Base-by-base conservation (phyloP, 345 rosid species). In the Salix purpurea region DNA sequence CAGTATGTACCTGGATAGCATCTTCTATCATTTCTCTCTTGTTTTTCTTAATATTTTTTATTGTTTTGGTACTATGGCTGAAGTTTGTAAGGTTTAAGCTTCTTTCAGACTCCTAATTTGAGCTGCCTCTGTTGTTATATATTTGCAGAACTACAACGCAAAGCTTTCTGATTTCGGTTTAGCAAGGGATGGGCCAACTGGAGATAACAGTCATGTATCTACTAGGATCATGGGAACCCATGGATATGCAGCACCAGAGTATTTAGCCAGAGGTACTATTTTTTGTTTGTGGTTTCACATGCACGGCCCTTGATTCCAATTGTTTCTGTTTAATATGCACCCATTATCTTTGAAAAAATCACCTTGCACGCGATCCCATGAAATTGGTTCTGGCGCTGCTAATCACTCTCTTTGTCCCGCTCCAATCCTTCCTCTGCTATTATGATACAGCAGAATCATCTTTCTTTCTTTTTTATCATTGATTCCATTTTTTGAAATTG, bases 221-320 rank as follows among this genome's bases (percentile, higher is more conserved):
- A 93, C 99, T n/a, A 85, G 97, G 78, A 86, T 93, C 78, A 87
- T 96, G 92, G 99, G 99, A 81, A 93, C 98, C 39, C 77, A 90
- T 50, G 98, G 99, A 79, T 95, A 95, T 86, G 97, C 99, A 37
- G 99, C 99, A 84, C 99, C 98, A 1, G 98, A 93, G 73, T 96
- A 96, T 87, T 78, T 93, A 58, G 92, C 97, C 74, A 91, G 97
- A 66, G 98, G 95, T 91, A 70, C 73, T 11, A 12, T 56, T 52
- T 21, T 36, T 52, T 48, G 13, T 34, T 34, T 67, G 11, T 26
- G 30, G 19, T 42, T 28, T 48, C 23, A 24, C 54, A 13, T n/a
- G 74, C 6, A 34, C 37, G 1, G 37, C 37, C 37, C 6, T 34
- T 34, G 37, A 34, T 34, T 34, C 36, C 36, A 34, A 34, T 34